These are phyloP conservation scores for Amylocystis lapponica DNA, from an alignment of 768 basidiomycete genomes.

Conservation along the genomic window DNA sequence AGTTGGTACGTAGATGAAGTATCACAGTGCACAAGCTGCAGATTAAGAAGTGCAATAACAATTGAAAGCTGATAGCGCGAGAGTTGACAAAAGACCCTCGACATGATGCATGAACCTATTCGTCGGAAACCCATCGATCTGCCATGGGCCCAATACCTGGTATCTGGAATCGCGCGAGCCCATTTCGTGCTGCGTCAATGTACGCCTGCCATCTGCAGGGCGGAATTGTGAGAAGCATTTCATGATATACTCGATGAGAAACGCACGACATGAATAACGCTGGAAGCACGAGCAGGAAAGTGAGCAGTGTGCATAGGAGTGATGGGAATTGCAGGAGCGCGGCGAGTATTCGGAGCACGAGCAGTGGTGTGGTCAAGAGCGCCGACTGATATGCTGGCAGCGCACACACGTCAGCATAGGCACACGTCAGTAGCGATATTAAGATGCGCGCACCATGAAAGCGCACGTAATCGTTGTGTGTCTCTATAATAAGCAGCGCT, in stretches of 20 bases:
- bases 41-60: no score
- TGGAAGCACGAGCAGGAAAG: constrained; percentile 37
- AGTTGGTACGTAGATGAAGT: no score
- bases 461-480: constrained; percentile 68
- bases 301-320: constrained; percentile 46
- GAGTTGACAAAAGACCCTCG: no score
- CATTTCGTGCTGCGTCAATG: constrained; percentile 44
- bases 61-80: no score
- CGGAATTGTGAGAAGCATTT: not conserved
- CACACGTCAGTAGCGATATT: not conserved
- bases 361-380: constrained; percentile 57
- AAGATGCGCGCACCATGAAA: constrained; percentile 55
- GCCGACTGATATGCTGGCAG: constrained; percentile 75
- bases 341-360: constrained; percentile 49
- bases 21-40: no score
- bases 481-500: constrained; percentile 77
- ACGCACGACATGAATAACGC: constrained; percentile 55
- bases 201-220: constrained; percentile 42
- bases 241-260: not conserved
- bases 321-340: constrained; percentile 47
- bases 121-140: constrained; percentile 64
- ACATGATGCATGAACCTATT: constrained; percentile 26
- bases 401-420: not conserved
- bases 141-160: constrained; percentile 62
- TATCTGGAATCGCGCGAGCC: constrained; percentile 51